These are phyloP conservation scores for Puccinia brachypodii DNA, from an alignment of 1,284 basidiomycete species.

Conservation along the genomic window DNA sequence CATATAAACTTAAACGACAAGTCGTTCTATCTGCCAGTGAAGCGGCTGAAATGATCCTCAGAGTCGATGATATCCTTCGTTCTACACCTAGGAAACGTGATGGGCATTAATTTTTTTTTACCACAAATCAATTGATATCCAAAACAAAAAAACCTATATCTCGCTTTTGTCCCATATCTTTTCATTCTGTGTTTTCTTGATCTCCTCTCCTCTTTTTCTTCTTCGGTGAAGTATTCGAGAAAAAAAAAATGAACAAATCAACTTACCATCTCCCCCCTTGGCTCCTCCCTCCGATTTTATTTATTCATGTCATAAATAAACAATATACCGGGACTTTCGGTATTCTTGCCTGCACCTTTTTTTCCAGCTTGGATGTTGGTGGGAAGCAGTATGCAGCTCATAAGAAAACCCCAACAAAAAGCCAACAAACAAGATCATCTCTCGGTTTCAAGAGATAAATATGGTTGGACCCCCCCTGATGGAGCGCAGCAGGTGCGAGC, in stretches of 20 bases:
- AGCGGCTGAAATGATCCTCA: conserved; percentile 96
- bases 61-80: conserved; percentile 69
- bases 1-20: conserved; percentile 94
- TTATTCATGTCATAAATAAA: neutral
- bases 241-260: no score
- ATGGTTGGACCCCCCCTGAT: no score
- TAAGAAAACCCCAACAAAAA: no score
- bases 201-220: no score
- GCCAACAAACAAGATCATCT: no score
- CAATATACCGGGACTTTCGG: neutral
- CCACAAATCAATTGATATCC: no score
- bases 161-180: neutral
- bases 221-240: no score
- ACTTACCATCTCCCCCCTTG: neutral
- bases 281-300: neutral
- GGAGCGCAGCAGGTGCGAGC: neutral
- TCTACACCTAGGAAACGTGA: conserved; percentile 65
- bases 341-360: no score
- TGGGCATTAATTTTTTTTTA: conserved; percentile 55
- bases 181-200: no score
- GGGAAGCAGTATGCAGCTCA: no score
- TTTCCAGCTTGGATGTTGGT: no score
- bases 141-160: neutral
- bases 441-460: no score
- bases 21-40: conserved; percentile 92